Base-by-base conservation (phyloP, 768 basidiomycete species). In the Serendipita vermifera region DNA sequence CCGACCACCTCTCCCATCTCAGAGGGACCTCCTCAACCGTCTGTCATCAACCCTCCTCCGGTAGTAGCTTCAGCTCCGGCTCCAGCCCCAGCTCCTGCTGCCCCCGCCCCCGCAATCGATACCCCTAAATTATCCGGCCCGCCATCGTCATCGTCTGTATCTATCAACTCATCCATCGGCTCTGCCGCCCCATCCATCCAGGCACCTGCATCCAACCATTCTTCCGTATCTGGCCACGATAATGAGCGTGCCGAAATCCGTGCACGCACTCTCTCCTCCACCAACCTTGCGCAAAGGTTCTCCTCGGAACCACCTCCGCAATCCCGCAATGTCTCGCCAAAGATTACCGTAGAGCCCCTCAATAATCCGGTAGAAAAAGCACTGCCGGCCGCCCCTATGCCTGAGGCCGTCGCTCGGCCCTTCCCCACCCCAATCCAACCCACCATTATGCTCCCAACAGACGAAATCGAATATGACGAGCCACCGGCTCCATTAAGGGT, bases 201-300 rank as follows among this genome's bases (percentile, higher is more conserved):
- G 32, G 17, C 46, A 20, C 39, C 39, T 15, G 32, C 26, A 51
- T 31, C 46, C 9, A 22, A 22, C 17, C 17, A 22, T 5, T 7
- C 29, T 11, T n/a, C 5, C 24, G 7, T 5, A 9, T 27, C 24
- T 11, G 9, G 24, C 32, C 22, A 9, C 17, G 9, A 27, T 27
- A 29, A 51, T 26, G 46, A 51, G 22, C 46, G 46, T 11, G 46
- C 46, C n/a, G 46, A 51, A 31, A 51, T 51, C 11, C 20, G 26
- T 5, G 9, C 22, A 29, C 46, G 46, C 29, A 51, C 46, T n/a
- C n/a, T 51, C 15, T 51, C 46, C 11, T 51, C 46, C 7, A 51
- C 5, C 11, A 51, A 51, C 32, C 46, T 51, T n/a, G 24, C 9
- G 26, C 46, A 51, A 51, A n/a, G 24, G 24, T 26, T 15, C 46